Evolutionary conservation across 352 stramenopile species (phyloP), one percentile per base, ranked within the genome.

Genomic region (Pythium scleroteichum): DNA sequence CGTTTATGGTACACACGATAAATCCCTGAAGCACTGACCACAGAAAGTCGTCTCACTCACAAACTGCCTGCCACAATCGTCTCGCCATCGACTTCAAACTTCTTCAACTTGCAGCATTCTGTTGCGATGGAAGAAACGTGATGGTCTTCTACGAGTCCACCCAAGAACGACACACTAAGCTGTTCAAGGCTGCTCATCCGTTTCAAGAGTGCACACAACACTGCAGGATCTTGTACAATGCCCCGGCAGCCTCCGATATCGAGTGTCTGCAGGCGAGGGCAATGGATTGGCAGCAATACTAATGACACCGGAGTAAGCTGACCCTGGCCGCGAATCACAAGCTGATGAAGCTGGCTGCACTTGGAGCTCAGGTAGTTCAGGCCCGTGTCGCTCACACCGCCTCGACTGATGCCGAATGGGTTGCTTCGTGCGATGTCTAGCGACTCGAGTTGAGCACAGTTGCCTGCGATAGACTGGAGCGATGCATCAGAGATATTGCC

Each of bases 381-480:
- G 14, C 66, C 73, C 2, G 59, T 56, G 40, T 90, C 75, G 16
- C 63, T 86, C 16, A 90, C 69, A 0, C 78, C 75, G 20, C 75
- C 71, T 17, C 75, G 81, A 22, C 76, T 65, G 51, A 76, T 73
- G 17, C 77, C 78, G 54, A 88, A 90, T 1, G 78, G 81, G 58
- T 88, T 90, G 55, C 81, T 90, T 19, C 72, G 70, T 26, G 76
- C 72, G 59, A 88, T 80, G 20, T 87, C 78, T 9, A 90, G 52
- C n/a, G 59, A 59, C 27, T 68, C 64, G 23, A 90, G 71, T 9
- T 32, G 10, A 8, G 51, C 17, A 42, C 75, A 90, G 46, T 79
- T 52, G 22, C 75, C 59, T 12, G 62, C 78, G 24, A 90, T 55
- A 0, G 73, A 71, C 8, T 72, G 12, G 9, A 90, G 51, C 0